Percentiles rank a stretch among this genome's conserved stretches.
Conservation (phyloP, 345 rosid species). For the Brassica incana region DNA sequence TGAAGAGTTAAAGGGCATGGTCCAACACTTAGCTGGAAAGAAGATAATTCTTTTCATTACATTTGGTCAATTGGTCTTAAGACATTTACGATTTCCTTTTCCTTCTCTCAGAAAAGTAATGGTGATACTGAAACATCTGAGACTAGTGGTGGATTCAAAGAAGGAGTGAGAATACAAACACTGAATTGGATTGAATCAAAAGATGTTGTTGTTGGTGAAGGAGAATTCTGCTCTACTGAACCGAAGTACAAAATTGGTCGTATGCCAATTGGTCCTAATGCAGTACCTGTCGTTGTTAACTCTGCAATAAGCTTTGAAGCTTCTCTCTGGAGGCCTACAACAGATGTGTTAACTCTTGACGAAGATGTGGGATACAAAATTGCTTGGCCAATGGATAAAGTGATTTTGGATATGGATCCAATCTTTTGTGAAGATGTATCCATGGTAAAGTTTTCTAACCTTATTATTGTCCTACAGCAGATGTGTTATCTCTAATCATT, state of each 20-base stretch:
- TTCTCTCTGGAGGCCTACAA: neutral
- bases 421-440: neutral
- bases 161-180: neutral
- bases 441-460: neutral
- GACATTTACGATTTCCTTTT: no score
- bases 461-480: no score
- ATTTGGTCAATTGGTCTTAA: no score
- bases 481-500: no score
- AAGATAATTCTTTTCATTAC: no score
- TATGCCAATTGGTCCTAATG: constrained; percentile 9
- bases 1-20: no score
- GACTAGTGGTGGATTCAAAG: neutral
- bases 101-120: no score
- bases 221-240: neutral
- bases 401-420: neutral
- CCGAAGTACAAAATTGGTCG: neutral
- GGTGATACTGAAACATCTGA: neutral
- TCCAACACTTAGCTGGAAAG: no score
- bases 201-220: neutral
- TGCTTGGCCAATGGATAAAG: constrained; percentile 5
- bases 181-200: neutral
- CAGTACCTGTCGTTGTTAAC: neutral
- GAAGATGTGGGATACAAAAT: neutral
- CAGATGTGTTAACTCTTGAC: neutral
- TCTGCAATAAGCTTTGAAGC: neutral